These are phyloP conservation scores for Fusarium armeniacum DNA, from an alignment of 2,329 filamentous ascomycete species.

Conservation along the genomic window DNA sequence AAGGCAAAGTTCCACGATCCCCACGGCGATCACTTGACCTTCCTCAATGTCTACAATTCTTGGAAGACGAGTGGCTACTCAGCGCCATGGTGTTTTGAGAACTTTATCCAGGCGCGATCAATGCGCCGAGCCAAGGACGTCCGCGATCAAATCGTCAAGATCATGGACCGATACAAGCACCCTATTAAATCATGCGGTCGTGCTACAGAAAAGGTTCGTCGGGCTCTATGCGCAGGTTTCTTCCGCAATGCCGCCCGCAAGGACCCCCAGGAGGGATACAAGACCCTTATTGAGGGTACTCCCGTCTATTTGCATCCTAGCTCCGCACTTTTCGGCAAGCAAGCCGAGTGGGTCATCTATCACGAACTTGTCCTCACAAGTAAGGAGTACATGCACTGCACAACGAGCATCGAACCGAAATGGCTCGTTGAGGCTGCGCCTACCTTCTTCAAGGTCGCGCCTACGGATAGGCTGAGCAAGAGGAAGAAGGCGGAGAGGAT, in stretches of 20 bases:
- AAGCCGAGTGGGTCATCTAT: conserved; percentile 96
- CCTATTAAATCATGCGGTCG: conserved; percentile 86
- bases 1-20: conserved; percentile 98
- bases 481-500: conserved; percentile 95
- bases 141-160: conserved; percentile 89
- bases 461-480: conserved; percentile 88
- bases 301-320: conserved; percentile 95
- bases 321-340: conserved; percentile 93
- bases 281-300: conserved; percentile 95
- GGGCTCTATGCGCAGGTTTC: conserved; percentile 92
- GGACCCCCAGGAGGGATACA: conserved; percentile 96
- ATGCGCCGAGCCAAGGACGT: conserved; percentile 94
- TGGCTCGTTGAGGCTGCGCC: conserved; percentile 96
- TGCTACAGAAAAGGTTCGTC: conserved; percentile 87
- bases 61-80: conserved; percentile 90
- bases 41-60: conserved; percentile 97
- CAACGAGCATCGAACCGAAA: conserved; percentile 93
- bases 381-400: conserved; percentile 98
- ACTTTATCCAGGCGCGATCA: conserved; percentile 92
- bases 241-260: conserved; percentile 96
- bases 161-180: conserved; percentile 93
- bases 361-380: conserved; percentile 91
- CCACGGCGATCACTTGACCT: conserved; percentile 91
- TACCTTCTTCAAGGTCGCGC: conserved; percentile 97
- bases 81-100: conserved; percentile 95